Base-by-base conservation (phyloP, 441 rosid genomes). In the Erodium texanum region DNA sequence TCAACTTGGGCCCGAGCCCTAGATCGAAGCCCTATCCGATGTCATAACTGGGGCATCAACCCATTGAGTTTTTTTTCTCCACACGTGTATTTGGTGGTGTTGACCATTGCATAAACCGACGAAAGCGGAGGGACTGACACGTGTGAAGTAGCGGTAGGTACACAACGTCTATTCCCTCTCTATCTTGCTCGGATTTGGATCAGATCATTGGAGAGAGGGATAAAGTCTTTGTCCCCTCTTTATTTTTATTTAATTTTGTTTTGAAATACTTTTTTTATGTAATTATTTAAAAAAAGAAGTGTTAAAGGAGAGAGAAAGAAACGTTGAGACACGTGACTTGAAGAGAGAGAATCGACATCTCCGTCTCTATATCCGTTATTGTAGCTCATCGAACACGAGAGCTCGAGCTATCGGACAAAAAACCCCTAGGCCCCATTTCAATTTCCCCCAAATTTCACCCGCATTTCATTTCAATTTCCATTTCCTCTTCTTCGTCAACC, bases 401-500 rank as follows among this genome's bases (percentile, higher is more conserved):
- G 38, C 38, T 34, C 38, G 38, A 34, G 62, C 62, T 56, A 56
- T 24, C 62, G 20, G 27, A 56, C 62, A 56, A 56, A 56, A 56
- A 54, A 18, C 11, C 23, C 62, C 62, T 54, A 54, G 24, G 24
- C 12, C 62, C 20, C 56, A 56, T 56, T 56, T 6, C 24, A 56
- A 56, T 56, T 56, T 56, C 62, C 62, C 62, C 24, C 24, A 56
- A 56, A 56, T 56, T 56, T 56, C 62, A 56, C 62, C 20, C 62
- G 24, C 62, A 56, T 56, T 56, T 56, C 62, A 56, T 56, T 20
- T 56, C 62, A 19, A 56, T 56, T 20, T 56, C 62, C 11, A 20
- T 56, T 20, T 56, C 62, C 52, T 45, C 52, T 56, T 18, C 62
- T 56, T 56, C 62, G 62, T 56, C 62, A 56, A 56, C 62, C 62